Percentiles rank a stretch among this genome's conserved stretches.
Conservation (phyloP, 1,139 yeast genomes). For the Kodamaea anthophila region DNA sequence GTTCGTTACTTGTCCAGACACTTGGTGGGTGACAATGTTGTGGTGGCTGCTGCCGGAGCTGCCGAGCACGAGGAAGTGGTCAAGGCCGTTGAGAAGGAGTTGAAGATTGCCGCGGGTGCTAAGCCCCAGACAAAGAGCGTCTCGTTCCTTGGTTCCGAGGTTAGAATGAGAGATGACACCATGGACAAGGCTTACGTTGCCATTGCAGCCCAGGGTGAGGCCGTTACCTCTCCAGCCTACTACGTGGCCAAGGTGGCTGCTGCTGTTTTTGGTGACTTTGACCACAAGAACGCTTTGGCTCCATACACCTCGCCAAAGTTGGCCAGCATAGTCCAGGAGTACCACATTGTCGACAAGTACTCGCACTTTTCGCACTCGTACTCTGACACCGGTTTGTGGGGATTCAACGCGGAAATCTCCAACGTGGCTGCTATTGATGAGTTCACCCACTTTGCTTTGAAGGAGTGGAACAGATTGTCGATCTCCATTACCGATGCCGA, state of each 20-base stretch:
- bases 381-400: conserved; percentile 80
- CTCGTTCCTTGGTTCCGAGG: conserved; percentile 75
- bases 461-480: conserved; percentile 83
- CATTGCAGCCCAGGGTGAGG: conserved; percentile 70
- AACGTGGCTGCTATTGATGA: conserved; percentile 61
- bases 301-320: conserved; percentile 80
- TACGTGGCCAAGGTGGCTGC: conserved; percentile 71
- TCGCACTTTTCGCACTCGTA: conserved; percentile 66
- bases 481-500: conserved; percentile 70
- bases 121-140: conserved; percentile 51
- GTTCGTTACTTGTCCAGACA: conserved; percentile 49
- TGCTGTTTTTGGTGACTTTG: conserved; percentile 58
- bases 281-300: conserved; percentile 47
- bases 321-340: conserved; percentile 65
- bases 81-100: conserved; percentile 47
- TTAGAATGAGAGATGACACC: conserved; percentile 83
- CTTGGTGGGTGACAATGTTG: conserved; percentile 57
- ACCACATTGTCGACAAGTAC: conserved; percentile 66
- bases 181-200: conserved; percentile 73
- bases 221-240: conserved; percentile 55
- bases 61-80: conserved; percentile 63
- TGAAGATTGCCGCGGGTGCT: conserved; percentile 48
- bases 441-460: conserved; percentile 69
- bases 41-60: conserved; percentile 71
- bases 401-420: conserved; percentile 62